Base-by-base conservation (phyloP, 2,329 filamentous ascomycete species). In the Monilinia laxa region DNA sequence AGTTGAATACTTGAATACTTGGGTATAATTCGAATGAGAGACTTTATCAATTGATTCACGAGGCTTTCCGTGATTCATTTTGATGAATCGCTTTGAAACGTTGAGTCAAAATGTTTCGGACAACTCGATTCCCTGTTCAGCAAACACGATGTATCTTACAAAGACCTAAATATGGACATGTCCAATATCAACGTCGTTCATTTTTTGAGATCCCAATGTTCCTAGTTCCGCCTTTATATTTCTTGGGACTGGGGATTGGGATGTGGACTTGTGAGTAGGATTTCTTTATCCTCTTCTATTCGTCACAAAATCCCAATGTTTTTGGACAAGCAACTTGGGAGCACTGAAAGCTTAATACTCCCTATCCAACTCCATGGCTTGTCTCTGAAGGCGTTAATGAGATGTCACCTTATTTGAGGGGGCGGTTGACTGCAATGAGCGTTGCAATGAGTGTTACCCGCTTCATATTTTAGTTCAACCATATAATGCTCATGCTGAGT, bases 181-280 rank as follows among this genome's bases (percentile, higher is more conserved):
- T 38, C 18, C 62, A 64, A 55, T 20, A 10, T 49, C 70, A 72
- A 57, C 62, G 58, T 12, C 71, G 71, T 14, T 12, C 57, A 12
- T 70, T 72, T 28, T 47, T 67, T n/a, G 65, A 66, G 18, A 62
- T 75, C 18, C 68, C 73, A 5, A 67, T 68, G 10, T 51, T 72
- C 40, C 64, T 75, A 11, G 14, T 74, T 23, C 74, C 90, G 10
- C 91, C 91, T 0, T 74, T 84, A 9, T 80, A 91, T 54, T 93
- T 92, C 73, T 76, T 81, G 18, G 87, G 88, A 1, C 80, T 93
- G 47, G 81, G 91, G 4, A 73, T 90, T 23, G 82, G 82, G 4
- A 79, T 93, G 18, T 93, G 84, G 83, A 80, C 78, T 2, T 87
- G 63, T 65, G 47, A 65, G 63, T 65, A 18, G 20, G 28, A 16